Base-by-base conservation (phyloP, 2,329 filamentous ascomycete species). In the Chaetomiaceae sp. region DNA sequence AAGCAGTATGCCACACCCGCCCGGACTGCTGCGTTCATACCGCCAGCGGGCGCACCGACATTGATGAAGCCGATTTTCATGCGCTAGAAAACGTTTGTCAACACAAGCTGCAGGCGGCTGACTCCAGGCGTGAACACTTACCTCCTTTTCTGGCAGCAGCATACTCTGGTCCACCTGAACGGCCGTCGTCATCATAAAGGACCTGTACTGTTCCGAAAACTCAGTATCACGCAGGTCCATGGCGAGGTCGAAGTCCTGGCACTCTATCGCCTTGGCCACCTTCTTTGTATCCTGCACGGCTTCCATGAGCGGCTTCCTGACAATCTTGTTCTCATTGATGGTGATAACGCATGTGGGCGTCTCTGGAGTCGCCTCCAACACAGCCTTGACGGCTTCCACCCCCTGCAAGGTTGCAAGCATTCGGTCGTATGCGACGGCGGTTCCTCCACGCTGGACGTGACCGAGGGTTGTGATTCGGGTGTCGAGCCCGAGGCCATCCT, bases 241-340 rank as follows among this genome's bases (percentile, higher is more conserved):
- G 36, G 94, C 94, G 56, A 76, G 82, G 32, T 87, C 85, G 66
- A 96, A 99, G 62, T 97, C 86, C 67, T 90, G 91, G 50, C 78
- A 82, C 21, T 89, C 80, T 53, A 99, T 96, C 29, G 89, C 87
- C 61, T 81, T 80, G 13, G 90, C 82, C 0, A 97, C 89, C 51
- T 87, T 80, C 69, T 96, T 86, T 25, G 94, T 99, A 65, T 90
- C 82, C 42, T 81, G 75, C 10, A 99, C 94, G 1, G 94, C 91
- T 66, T 95, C 82, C 75, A 97, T 87, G 23, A 99, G 76, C 18
- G 90, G 87, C 63, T 91, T 90, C 51, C 91, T 84, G 59, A 90
- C 85, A 67, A 99, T 97, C 75, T 99, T 95, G 80, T 97, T 97
- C 76, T 99, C 94, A 59, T 86, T 91, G 62, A 99, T 91, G 62